Percentiles rank a stretch among this genome's conserved stretches.
These are phyloP conservation scores for Sanguinoderma infundibulare DNA, from an alignment of 1,284 basidiomycete species.

Conservation along the genomic window DNA sequence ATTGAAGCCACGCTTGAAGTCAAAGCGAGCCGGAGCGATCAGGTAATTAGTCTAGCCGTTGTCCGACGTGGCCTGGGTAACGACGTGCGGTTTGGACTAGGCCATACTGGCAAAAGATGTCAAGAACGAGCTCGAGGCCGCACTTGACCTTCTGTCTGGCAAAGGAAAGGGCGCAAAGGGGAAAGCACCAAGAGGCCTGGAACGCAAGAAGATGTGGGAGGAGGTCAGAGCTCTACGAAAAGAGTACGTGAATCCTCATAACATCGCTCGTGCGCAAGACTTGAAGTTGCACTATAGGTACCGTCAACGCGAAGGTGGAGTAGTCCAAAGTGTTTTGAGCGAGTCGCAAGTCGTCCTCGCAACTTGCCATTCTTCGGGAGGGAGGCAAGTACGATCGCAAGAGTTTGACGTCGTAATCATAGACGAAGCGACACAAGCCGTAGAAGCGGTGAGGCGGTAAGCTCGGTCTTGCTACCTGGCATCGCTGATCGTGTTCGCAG, in stretches of 20 bases:
- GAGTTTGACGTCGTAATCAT: slow-evolving; percentile 92
- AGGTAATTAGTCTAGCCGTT: slow-evolving; percentile 42
- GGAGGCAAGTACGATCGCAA: slow-evolving; percentile 75
- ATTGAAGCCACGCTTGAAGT: slow-evolving; percentile 87
- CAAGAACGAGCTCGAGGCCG: slow-evolving; percentile 79
- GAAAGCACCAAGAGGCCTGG: slow-evolving; percentile 71
- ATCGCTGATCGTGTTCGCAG: slow-evolving; percentile 40
- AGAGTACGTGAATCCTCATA: slow-evolving; percentile 72
- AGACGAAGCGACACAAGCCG: slow-evolving; percentile 95
- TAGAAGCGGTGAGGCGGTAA: slow-evolving; percentile 77
- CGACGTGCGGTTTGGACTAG: slow-evolving; percentile 19
- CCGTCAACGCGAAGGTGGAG: slow-evolving; percentile 83
- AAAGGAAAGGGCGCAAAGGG: slow-evolving; percentile 82
- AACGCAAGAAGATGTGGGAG: slow-evolving; percentile 89
- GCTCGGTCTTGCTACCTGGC: slow-evolving; percentile 15
- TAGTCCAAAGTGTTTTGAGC: slow-evolving; percentile 79
- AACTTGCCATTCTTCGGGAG: slow-evolving; percentile 92
- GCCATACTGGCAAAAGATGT: slow-evolving; percentile 85
- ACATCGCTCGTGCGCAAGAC: not conserved
- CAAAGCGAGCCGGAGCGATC: slow-evolving; percentile 80
- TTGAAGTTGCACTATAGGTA: slow-evolving; percentile 54
- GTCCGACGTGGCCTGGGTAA: not conserved
- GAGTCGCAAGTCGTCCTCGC: slow-evolving; percentile 88
- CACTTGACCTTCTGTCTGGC: slow-evolving; percentile 70
- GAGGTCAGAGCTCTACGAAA: slow-evolving; percentile 90